phyloP scores from a whole-genome alignment of 1,284 basidiomycete species.

The Fomitopsis pinicola region DNA sequence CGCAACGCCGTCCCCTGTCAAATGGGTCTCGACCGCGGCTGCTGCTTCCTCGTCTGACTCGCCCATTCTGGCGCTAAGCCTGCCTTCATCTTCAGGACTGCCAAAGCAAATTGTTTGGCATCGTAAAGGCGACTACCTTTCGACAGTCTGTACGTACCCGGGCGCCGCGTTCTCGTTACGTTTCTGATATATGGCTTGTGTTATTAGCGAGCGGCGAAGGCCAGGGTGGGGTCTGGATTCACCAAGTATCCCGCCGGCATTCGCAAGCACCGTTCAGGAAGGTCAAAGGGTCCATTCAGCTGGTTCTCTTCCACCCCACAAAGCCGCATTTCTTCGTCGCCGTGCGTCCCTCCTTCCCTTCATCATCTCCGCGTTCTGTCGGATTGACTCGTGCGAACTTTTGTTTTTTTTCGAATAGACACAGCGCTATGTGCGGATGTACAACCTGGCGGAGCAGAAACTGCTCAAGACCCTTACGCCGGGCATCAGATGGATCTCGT shows the following conservation, averaged over 20 bases:
- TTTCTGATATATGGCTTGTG: constrained; percentile 3
- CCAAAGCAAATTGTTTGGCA: constrained; percentile 92
- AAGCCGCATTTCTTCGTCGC: constrained; percentile 98
- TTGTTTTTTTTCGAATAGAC: constrained; percentile 47
- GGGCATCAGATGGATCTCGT: constrained; percentile 96
- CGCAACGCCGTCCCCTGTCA: constrained; percentile 57
- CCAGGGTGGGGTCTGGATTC: constrained; percentile 85
- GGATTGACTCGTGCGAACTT: neutral
- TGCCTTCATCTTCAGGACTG: constrained; percentile 69
- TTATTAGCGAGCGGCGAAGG: constrained; percentile 53
- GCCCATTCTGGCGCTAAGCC: constrained; percentile 54
- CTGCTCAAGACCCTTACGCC: constrained; percentile 90
- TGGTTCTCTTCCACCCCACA: constrained; percentile 90
- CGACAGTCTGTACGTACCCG: constrained; percentile 72
- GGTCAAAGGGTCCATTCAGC: constrained; percentile 86
- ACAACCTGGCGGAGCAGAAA: constrained; percentile 93
- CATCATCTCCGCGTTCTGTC: neutral
- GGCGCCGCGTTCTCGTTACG: neutral
- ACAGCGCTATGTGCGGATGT: constrained; percentile 93
- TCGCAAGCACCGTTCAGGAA: constrained; percentile 98
- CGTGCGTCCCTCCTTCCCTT: constrained; percentile 41
- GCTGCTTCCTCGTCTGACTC: constrained; percentile 44
- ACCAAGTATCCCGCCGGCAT: constrained; percentile 90
- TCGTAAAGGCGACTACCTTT: constrained; percentile 91
- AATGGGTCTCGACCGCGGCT: constrained; percentile 56